These are phyloP conservation scores for Danielozyma ontarioensis DNA, from an alignment of 805 yeast genomes.

Conservation along the genomic window DNA sequence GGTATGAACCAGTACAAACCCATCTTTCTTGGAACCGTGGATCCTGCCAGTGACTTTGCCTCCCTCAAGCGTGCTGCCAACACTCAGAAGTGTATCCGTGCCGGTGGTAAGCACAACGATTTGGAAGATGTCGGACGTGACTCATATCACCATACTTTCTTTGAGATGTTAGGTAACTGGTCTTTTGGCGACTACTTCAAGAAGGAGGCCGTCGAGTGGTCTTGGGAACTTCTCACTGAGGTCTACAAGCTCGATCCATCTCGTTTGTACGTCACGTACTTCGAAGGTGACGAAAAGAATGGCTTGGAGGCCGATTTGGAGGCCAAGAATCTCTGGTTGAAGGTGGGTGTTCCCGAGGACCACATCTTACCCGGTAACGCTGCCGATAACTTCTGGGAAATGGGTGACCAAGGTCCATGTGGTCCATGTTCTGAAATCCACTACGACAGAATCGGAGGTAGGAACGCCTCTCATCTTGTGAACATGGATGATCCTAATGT, in stretches of 20 bases:
- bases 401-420: conserved; percentile 99
- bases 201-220: conserved; percentile 80
- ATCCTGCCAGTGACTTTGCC: conserved; percentile 86
- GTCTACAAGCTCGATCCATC: conserved; percentile 76
- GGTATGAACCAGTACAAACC: conserved; percentile 99
- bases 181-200: conserved; percentile 99
- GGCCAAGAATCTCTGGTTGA: conserved; percentile 82
- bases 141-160: conserved; percentile 96
- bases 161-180: conserved; percentile 99
- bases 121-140: conserved; percentile 98
- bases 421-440: conserved; percentile 99
- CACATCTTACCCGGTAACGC: conserved; percentile 91
- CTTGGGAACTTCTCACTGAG: conserved; percentile 88
- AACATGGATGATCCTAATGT: conserved; percentile 98
- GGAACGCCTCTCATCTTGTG: conserved; percentile 88
- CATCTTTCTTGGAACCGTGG: conserved; percentile 94
- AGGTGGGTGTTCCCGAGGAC: conserved; percentile 83
- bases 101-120: conserved; percentile 98
- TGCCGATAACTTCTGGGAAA: conserved; percentile 97
- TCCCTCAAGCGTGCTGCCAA: conserved; percentile 83
- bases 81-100: conserved; percentile 98
- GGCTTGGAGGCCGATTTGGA: conserved; percentile 92
- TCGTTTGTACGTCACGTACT: conserved; percentile 91
- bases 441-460: conserved; percentile 96
- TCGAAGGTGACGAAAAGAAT: conserved; percentile 81